Conservation (phyloP, 1,284 basidiomycete genomes). For the Rhizopogon hawkerae region DNA sequence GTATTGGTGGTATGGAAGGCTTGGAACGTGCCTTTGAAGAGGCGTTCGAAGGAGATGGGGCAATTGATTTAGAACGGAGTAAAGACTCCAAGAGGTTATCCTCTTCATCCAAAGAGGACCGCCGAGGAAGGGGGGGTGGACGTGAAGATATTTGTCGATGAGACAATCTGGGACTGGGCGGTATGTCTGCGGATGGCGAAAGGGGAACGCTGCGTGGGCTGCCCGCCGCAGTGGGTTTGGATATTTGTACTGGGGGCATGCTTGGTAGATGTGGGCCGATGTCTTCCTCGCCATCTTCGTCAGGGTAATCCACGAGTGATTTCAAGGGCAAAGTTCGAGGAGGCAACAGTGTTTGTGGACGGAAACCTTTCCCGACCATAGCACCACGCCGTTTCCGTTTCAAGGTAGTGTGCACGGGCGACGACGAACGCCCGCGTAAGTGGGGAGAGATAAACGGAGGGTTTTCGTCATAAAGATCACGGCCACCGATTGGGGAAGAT, state of each 20-base stretch:
- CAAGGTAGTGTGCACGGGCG: constrained; percentile 30
- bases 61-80: constrained; percentile 33
- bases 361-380: constrained; percentile 31
- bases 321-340: constrained; percentile 45
- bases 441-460: constrained; percentile 29
- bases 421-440: constrained; percentile 29
- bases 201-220: constrained; percentile 11
- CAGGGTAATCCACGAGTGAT: constrained; percentile 64
- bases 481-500: not conserved
- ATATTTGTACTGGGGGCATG: constrained; percentile 5
- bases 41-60: constrained; percentile 32
- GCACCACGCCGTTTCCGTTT: constrained; percentile 53
- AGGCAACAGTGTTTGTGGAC: constrained; percentile 28
- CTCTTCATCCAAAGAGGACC: constrained; percentile 32
- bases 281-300: constrained; percentile 40
- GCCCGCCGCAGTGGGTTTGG: constrained; percentile 13
- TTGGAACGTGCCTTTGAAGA: constrained; percentile 30
- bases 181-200: constrained; percentile 24
- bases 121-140: constrained; percentile 32
- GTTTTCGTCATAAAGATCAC: constrained; percentile 22
- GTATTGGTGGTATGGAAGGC: constrained; percentile 29
- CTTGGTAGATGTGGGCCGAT: constrained; percentile 15
- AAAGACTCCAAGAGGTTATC: constrained; percentile 49
- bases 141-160: constrained; percentile 33
- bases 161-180: constrained; percentile 33